Evolutionary conservation across 352 stramenopile species (phyloP).

Genomic region (Globisporangium carolinianum): DNA sequence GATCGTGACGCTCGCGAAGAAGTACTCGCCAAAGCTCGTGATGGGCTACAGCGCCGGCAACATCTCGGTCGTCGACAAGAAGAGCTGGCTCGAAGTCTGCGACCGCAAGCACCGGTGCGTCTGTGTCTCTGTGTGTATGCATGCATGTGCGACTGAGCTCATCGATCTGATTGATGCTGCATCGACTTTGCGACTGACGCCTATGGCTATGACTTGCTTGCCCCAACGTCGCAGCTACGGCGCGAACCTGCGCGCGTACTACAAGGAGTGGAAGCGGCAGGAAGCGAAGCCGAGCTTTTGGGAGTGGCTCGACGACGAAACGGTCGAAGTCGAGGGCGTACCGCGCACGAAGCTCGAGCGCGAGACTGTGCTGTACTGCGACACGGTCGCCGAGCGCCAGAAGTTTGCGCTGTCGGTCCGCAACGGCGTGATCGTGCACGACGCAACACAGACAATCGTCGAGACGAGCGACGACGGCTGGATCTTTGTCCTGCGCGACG

Average conservation of each 20-base stretch:
- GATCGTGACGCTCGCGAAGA: slow-evolving; percentile 84
- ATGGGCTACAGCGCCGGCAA: slow-evolving; percentile 86
- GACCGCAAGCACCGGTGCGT: slow-evolving; percentile 80
- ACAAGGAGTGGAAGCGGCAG: slow-evolving; percentile 94
- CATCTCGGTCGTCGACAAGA: slow-evolving; percentile 89
- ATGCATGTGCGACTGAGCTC: neutral
- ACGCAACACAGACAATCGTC: slow-evolving; percentile 67
- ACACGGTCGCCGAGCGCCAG: slow-evolving; percentile 81
- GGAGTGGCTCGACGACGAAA: slow-evolving; percentile 86
- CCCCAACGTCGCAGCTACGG: slow-evolving; percentile 73
- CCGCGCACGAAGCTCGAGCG: slow-evolving; percentile 90
- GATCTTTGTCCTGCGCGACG: slow-evolving; percentile 96
- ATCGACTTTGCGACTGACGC: no score
- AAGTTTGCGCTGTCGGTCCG: slow-evolving; percentile 85
- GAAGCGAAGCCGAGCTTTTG: slow-evolving; percentile 78
- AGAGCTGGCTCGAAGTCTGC: slow-evolving; percentile 87
- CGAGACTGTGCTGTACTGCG: slow-evolving; percentile 94
- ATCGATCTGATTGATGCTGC: no score
- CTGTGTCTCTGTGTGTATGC: neutral
- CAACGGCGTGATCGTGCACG: slow-evolving; percentile 58
- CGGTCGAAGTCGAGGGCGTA: slow-evolving; percentile 82
- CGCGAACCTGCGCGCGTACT: slow-evolving; percentile 96
- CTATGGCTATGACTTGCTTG: no score
- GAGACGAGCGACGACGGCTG: slow-evolving; percentile 91
- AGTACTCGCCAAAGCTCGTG: slow-evolving; percentile 84